These are phyloP conservation scores for Colletotrichum plurivorum DNA, from an alignment of 2,329 filamentous ascomycete species.

Conservation along the genomic window DNA sequence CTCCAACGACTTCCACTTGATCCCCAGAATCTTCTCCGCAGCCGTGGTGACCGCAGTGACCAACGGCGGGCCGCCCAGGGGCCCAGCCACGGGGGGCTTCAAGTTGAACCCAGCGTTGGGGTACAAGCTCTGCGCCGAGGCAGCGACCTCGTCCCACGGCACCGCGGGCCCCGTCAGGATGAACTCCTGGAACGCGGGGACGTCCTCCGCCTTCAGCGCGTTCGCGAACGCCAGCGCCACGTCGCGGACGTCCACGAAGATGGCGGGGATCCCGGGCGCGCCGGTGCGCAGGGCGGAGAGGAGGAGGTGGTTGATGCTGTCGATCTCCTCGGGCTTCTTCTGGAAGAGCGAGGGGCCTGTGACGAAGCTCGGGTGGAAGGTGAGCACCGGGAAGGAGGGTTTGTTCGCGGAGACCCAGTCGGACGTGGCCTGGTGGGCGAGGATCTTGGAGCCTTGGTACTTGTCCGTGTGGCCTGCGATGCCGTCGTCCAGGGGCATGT, in stretches of 20 bases:
- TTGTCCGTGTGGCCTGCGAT: not conserved
- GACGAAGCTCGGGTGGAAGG: slow-evolving; percentile 23
- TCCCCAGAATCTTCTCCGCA: slow-evolving; percentile 8
- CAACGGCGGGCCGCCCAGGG: not conserved
- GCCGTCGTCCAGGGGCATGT: slow-evolving; percentile 15
- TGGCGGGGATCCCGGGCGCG: not conserved
- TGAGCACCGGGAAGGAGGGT: slow-evolving; percentile 9
- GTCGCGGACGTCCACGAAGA: slow-evolving; percentile 18
- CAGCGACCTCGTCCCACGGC: not conserved
- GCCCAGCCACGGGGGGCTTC: not conserved
- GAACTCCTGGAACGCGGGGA: slow-evolving; percentile 4
- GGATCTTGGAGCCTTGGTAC: slow-evolving; percentile 25
- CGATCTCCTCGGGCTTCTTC: not conserved
- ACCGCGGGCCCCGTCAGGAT: slow-evolving; percentile 7
- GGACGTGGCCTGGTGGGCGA: slow-evolving; percentile 18
- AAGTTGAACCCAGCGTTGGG: not conserved
- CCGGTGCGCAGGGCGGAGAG: not conserved
- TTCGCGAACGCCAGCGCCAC: slow-evolving; percentile 9
- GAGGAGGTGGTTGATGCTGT: slow-evolving; percentile 13
- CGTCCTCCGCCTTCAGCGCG: not conserved
- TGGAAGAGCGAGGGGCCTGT: slow-evolving; percentile 8
- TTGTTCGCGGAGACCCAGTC: slow-evolving; percentile 15
- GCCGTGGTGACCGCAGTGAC: slow-evolving; percentile 8
- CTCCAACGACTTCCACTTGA: slow-evolving; percentile 12
- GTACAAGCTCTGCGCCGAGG: not conserved